phyloP scores from a whole-genome alignment of 1,139 yeast genomes.

The Pneumocystis sp. region DNA sequence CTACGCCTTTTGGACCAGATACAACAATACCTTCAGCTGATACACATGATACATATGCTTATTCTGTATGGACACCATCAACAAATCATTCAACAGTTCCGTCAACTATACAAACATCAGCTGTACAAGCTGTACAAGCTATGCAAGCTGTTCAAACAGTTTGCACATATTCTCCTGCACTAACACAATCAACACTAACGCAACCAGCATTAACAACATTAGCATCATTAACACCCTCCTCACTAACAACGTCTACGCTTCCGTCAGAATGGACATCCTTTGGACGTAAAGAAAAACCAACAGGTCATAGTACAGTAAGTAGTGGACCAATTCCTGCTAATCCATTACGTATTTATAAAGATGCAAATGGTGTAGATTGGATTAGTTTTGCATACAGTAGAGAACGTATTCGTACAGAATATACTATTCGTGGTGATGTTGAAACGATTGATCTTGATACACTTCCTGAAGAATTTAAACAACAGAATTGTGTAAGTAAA shows the following conservation, averaged over 20 bases:
- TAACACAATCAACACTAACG: neutral
- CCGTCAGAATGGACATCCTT: neutral
- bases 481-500: slow-evolving; percentile 25
- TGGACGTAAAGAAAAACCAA: neutral
- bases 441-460: slow-evolving; percentile 19
- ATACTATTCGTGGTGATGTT: slow-evolving; percentile 26
- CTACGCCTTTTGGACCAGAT: neutral
- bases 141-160: neutral
- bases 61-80: neutral
- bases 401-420: slow-evolving; percentile 21
- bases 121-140: neutral
- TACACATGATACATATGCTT: neutral
- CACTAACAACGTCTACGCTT: neutral
- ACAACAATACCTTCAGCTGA: neutral
- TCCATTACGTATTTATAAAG: slow-evolving; percentile 20
- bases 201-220: neutral
- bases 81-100: neutral
- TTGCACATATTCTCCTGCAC: neutral
- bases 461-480: slow-evolving; percentile 24
- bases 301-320: neutral
- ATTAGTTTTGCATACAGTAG: slow-evolving; percentile 25
- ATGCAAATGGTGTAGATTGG: slow-evolving; percentile 25
- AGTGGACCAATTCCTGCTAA: slow-evolving; percentile 10
- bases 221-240: neutral
- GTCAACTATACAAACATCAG: neutral